Conservation (phyloP, 2,329 filamentous ascomycete species). For the Aspergillus melleus region DNA sequence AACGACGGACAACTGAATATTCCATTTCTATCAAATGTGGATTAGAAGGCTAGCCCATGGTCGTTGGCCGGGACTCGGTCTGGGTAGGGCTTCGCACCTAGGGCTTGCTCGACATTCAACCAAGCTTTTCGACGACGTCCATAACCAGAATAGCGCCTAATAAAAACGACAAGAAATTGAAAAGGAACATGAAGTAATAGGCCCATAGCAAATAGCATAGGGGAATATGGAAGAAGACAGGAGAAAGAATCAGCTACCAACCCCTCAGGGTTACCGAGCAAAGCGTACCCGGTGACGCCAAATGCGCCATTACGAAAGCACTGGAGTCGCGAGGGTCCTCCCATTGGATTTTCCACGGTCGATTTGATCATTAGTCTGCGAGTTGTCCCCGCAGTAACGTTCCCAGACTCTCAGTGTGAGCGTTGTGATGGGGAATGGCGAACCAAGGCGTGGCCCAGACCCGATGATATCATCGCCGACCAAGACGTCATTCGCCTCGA, state of each 20-base stretch:
- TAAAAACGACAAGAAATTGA: too few relatives aligned
- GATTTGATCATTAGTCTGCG: background rate
- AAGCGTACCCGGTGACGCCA: background rate
- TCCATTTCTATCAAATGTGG: background rate
- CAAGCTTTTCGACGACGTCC: background rate
- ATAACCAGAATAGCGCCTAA: background rate
- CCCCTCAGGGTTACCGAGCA: background rate
- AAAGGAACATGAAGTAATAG: background rate
- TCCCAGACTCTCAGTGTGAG: background rate
- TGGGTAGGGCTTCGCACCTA: background rate
- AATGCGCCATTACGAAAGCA: background rate
- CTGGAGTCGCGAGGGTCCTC: background rate
- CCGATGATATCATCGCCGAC: background rate
- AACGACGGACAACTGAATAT: too few relatives aligned
- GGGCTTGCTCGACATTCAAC: background rate
- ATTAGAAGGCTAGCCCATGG: background rate
- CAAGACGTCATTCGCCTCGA: background rate
- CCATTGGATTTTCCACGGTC: background rate
- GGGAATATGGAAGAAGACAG: background rate
- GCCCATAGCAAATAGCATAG: background rate
- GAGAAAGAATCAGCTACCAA: background rate
- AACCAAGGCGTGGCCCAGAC: background rate
- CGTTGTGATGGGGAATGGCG: background rate
- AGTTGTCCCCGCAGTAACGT: background rate
- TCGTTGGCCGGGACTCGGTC: background rate